phyloP scores from a whole-genome alignment of 345 rosid species.

The Camelina sativa region DNA sequence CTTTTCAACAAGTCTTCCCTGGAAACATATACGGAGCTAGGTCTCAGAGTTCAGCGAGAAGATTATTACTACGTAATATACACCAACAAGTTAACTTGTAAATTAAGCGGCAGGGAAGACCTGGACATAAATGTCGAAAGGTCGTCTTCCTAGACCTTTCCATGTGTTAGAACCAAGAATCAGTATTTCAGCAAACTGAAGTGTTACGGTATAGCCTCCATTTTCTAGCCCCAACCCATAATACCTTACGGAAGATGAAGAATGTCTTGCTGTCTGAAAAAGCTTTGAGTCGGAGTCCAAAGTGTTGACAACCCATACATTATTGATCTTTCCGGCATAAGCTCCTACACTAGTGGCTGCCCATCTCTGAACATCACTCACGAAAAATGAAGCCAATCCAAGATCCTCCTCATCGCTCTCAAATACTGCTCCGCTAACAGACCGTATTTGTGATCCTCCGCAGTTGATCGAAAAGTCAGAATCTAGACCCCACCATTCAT shows the following conservation, averaged over 20 bases:
- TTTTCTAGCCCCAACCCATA: conserved; percentile 30
- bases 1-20: conserved; percentile 47
- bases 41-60: not conserved
- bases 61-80: not conserved
- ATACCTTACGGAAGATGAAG: conserved; percentile 34
- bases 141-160: conserved; percentile 50
- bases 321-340: conserved; percentile 34
- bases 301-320: conserved; percentile 40
- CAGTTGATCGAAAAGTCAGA: conserved; percentile 57
- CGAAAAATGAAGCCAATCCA: conserved; percentile 57
- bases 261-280: conserved; percentile 37
- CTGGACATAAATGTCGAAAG: conserved; percentile 52
- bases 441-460: conserved; percentile 58
- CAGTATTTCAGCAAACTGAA: conserved; percentile 55
- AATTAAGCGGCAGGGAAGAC: conserved; percentile 9
- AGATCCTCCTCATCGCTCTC: conserved; percentile 54
- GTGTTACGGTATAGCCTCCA: conserved; percentile 40
- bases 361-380: conserved; percentile 34
- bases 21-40: not conserved
- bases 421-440: conserved; percentile 39
- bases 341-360: not conserved
- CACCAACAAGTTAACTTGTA: not conserved
- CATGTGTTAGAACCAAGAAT: conserved; percentile 39
- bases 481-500: conserved; percentile 40
- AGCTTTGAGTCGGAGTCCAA: conserved; percentile 41